phyloP scores from a whole-genome alignment of 176 grass and related monocot genomes.

The Phragmites australis region DNA sequence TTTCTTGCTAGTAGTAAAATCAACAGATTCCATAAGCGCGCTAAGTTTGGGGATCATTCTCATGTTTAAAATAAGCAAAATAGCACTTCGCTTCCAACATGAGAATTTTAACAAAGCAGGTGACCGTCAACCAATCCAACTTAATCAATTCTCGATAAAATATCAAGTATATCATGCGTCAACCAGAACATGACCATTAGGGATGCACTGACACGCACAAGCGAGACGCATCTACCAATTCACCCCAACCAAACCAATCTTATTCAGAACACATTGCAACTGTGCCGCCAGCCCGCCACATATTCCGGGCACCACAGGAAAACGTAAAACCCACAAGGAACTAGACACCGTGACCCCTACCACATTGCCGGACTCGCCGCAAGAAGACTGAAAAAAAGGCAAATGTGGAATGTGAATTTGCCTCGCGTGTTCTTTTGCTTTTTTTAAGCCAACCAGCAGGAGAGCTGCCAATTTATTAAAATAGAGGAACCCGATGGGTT shows the following conservation, averaged over 20 bases:
- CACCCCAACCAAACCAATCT: not conserved
- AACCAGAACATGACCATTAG: not conserved
- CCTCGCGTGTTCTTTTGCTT: too few relatives aligned
- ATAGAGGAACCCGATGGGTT: too few relatives aligned
- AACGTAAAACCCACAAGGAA: constrained; percentile 1
- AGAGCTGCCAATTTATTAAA: too few relatives aligned
- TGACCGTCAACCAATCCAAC: not conserved
- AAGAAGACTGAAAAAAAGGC: not conserved
- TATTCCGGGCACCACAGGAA: not conserved
- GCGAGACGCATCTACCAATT: not conserved
- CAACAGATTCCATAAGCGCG: not conserved
- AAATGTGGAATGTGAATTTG: not conserved
- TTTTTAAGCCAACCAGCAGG: too few relatives aligned
- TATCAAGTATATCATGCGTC: not conserved
- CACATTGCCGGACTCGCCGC: not conserved
- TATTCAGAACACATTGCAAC: not conserved
- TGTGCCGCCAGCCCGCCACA: not conserved
- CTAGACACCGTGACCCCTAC: not conserved
- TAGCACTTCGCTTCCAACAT: not conserved
- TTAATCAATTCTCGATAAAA: not conserved
- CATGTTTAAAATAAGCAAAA: not conserved
- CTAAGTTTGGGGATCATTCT: not conserved
- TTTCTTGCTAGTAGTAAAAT: not conserved
- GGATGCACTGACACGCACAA: not conserved
- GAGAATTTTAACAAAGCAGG: not conserved